Base-by-base conservation (phyloP, 192 early-diverging fungal species). In the Umbelopsis sp. region DNA sequence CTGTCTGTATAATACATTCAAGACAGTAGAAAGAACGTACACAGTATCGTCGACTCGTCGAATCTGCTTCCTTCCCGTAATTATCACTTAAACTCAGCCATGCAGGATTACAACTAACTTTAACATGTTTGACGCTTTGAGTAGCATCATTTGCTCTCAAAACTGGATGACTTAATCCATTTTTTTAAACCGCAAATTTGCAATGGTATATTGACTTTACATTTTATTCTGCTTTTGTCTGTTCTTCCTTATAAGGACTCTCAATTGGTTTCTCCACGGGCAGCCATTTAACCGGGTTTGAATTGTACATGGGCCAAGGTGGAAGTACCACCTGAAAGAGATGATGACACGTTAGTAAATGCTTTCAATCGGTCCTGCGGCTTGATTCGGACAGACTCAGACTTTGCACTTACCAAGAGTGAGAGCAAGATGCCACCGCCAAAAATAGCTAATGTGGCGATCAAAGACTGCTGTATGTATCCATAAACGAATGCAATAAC, bases 231-330 rank as follows among this genome's bases (percentile, higher is more conserved):
- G 48, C 48, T 49, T 49, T 49, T 16, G 48, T 49, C 16, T 16
- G 48, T 30, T 35, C 30, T 41, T 6, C 37, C 10, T 41, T 41
- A 41, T 41, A 41, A 10, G 37, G 55, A 33, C 33, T 30, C 1
- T 61, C 30, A 11, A 13, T 61, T 61, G 27, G 27, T n/a, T 35
- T 15, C 55, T 27, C 23, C 25, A 35, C 30, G 30, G 55, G 25
- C 10, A 35, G 23, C 55, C 55, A 61, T 61, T 61, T 61, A 10
- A 61, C 55, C 5, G 55, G 55, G 27, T 61, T 10, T 15, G 27
- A 30, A 33, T 61, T 61, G 30, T 61, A 61, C 27, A 61, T 16
- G 13, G 55, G 55, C 55, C 55, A 61, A 18, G 55, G 55, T 18
- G 55, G 55, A 12, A 61, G 27, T 15, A 30, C 33, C 11, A 35